Base-by-base conservation (phyloP, 495 filamentous ascomycete species). In the Geopyxis carbonaria region DNA sequence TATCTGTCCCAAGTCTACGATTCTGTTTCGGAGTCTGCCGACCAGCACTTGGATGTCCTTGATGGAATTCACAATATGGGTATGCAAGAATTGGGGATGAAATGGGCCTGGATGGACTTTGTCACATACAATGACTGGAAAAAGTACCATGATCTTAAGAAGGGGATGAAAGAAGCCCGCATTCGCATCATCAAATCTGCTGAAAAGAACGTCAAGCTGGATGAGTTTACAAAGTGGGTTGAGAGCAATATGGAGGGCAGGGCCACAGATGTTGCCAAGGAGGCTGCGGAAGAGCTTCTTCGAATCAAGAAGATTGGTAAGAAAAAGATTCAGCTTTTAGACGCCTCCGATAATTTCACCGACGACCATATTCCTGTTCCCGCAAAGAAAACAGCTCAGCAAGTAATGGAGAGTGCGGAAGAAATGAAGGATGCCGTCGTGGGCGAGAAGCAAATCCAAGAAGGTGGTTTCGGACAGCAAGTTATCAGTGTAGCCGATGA, bases 91-190 rank as follows among this genome's bases (percentile, higher is more conserved):
- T 81, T 99, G 38, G 91, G 91, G 28, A 86, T 91, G 72, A 81
- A 89, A 43, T 99, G 91, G 86, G 85, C 86, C 1, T 91, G 81
- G 78, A 92, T 82, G 68, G 87, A 94, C 37, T 78, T 78, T 25
- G 72, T 99, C 43, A 86, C 85, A 4, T 93, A 95, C 65, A 86
- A 89, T 50, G 85, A 94, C 55, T 99, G 91, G 91, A 70, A 72
- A 20, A 80, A 80, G 50, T 95, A 93, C 54, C 79, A 93, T 51
- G 66, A 76, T 19, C 64, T 95, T 42, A 91, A 81, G 61, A 70
- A 70, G 30, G 73, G 80, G 20, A 79, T 93, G 31, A 76, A 82
- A 25, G 76, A 81, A 51, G 93, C 89, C 84, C 72, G 76, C 23
- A 64, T 68, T n/a, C 75, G 82, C 38, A 76, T 99, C 30, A 69